Conservation (phyloP, 1,139 yeast genomes). For the Schizosaccharomyces versatilis region DNA sequence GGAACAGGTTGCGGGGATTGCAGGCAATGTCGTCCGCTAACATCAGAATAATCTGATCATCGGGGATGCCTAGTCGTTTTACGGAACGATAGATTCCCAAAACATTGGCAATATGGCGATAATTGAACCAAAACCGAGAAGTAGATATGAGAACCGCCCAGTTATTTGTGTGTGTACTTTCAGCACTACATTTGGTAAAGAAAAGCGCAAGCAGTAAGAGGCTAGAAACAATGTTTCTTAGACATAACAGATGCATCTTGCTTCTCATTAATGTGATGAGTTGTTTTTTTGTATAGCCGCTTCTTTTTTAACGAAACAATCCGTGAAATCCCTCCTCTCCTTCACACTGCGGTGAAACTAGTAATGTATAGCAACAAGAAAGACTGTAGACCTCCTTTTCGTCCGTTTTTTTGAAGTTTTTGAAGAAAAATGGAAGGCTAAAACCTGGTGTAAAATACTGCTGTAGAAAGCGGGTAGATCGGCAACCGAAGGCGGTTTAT, state of each 20-base stretch:
- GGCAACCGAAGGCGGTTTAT: no score
- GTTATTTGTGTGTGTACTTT: constrained; percentile 32
- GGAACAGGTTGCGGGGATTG: constrained; percentile 84
- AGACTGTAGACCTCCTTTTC: no score
- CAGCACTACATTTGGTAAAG: not conserved
- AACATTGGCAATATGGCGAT: constrained; percentile 92
- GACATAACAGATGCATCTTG: not conserved
- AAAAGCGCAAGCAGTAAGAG: not conserved
- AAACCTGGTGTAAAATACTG: no score
- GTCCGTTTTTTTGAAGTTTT: no score
- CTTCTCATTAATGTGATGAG: no score
- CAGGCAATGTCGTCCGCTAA: constrained; percentile 92
- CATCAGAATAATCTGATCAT: constrained; percentile 90
- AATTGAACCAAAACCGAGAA: constrained; percentile 93
- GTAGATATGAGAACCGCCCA: constrained; percentile 95
- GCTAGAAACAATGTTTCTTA: not conserved
- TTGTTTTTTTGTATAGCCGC: no score
- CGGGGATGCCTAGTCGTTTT: constrained; percentile 87
- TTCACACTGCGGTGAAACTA: no score
- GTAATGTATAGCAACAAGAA: no score
- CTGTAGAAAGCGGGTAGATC: no score
- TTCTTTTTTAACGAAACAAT: no score
- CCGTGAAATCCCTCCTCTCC: no score
- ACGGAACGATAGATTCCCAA: constrained; percentile 87
- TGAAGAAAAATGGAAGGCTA: no score